These are phyloP conservation scores for Termitomyces sp. DNA, from an alignment of 768 basidiomycete species.

Conservation along the genomic window DNA sequence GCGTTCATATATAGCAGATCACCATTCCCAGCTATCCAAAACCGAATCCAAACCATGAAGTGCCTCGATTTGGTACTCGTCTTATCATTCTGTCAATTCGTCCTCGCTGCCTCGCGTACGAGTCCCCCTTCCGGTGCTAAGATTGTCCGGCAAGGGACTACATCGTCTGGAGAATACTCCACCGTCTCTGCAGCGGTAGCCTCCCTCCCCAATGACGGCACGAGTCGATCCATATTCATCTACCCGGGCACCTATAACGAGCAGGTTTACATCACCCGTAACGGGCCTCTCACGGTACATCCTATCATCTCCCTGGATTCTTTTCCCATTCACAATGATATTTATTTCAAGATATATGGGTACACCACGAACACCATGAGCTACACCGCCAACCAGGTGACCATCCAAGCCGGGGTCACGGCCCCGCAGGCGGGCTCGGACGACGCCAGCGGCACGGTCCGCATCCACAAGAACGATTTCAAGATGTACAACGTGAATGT, in stretches of 20 bases:
- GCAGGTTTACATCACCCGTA: constrained; percentile 39
- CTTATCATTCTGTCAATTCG: constrained; percentile 1
- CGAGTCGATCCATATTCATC: constrained; percentile 36
- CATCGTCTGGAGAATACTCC: constrained; percentile 32
- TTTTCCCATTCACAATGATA: not conserved
- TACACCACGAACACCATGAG: constrained; percentile 35
- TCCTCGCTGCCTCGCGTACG: constrained; percentile 30
- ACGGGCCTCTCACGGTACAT: constrained; percentile 36
- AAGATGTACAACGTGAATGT: constrained; percentile 47
- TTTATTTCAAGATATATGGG: constrained; percentile 36
- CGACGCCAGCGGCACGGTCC: constrained; percentile 43
- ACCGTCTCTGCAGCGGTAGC: constrained; percentile 35
- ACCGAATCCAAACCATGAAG: not conserved
- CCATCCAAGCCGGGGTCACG: constrained; percentile 29
- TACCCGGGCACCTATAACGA: constrained; percentile 42
- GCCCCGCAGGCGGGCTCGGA: constrained; percentile 34
- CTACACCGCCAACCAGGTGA: constrained; percentile 34
- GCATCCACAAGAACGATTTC: constrained; percentile 42
- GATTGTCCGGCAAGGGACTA: constrained; percentile 34
- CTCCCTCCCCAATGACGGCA: constrained; percentile 34
- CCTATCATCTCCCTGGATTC: not conserved
- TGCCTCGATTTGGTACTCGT: not conserved
- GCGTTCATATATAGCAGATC: not conserved
- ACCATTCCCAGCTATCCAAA: not conserved
- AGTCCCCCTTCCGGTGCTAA: constrained; percentile 37